phyloP scores from a whole-genome alignment of 169 alveolate genomes.

The Eimeria maxima region DNA sequence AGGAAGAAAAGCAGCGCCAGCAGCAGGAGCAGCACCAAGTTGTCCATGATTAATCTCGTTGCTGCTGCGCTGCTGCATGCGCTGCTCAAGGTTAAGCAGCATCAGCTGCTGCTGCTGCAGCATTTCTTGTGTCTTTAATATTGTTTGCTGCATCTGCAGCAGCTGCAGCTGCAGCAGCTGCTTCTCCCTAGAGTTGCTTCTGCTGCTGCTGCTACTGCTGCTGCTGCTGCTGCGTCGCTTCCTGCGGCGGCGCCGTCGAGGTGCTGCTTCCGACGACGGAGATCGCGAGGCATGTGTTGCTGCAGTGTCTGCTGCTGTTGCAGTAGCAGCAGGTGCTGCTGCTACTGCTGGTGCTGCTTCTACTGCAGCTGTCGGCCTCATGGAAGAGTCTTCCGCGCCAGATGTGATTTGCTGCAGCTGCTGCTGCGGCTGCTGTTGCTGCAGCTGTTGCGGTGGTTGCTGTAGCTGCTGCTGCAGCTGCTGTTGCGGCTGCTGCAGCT shows the following conservation, averaged over 20 bases:
- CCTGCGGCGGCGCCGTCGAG: background rate
- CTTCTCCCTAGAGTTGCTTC: background rate
- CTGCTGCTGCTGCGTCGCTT: background rate
- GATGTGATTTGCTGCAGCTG: background rate
- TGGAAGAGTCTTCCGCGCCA: too few species aligned
- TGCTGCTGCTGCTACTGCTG: constrained; percentile 16
- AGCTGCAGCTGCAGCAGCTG: constrained; percentile 36
- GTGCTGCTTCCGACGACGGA: background rate
- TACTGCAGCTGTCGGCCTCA: too few species aligned
- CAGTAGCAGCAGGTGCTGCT: background rate
- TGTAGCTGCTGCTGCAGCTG: background rate
- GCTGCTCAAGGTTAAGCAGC: background rate
- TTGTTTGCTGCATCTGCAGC: background rate
- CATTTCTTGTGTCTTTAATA: background rate
- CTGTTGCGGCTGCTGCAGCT: background rate
- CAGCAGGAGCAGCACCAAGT: too few species aligned
- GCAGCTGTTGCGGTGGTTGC: background rate
- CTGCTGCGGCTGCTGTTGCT: background rate
- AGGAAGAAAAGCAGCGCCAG: too few species aligned
- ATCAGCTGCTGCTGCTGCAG: background rate
- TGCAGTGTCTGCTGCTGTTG: background rate
- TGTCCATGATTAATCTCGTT: too few species aligned
- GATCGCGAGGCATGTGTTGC: background rate
- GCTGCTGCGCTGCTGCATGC: too few species aligned
- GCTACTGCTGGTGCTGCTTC: background rate